These are phyloP conservation scores for Microcyclospora pomicola DNA, from an alignment of 2,329 filamentous ascomycete species.

Conservation along the genomic window DNA sequence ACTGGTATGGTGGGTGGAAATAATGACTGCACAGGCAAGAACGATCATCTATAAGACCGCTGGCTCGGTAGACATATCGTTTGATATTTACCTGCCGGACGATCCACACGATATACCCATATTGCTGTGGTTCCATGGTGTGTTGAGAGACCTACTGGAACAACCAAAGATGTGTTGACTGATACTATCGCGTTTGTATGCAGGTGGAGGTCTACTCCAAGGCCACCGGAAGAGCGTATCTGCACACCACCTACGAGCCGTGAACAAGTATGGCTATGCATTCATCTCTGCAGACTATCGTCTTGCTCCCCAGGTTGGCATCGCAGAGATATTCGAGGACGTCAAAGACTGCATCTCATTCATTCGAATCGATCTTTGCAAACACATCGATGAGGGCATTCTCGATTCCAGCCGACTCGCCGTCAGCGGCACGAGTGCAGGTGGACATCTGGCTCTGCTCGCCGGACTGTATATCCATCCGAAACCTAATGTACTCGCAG, in stretches of 20 bases:
- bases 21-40: not conserved
- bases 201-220: conserved; percentile 5
- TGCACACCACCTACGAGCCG: conserved; percentile 14
- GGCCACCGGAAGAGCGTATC: conserved; percentile 12
- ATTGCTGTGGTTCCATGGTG: conserved; percentile 13
- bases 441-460: conserved; percentile 20
- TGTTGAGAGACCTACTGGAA: conserved; percentile 4
- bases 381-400: conserved; percentile 5
- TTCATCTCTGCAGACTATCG: conserved; percentile 21
- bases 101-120: conserved; percentile 6
- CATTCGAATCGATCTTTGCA: conserved; percentile 10
- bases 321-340: conserved; percentile 19
- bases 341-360: conserved; percentile 17
- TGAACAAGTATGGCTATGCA: conserved; percentile 12
- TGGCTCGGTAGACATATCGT: conserved; percentile 5
- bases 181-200: conserved; percentile 11
- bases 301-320: conserved; percentile 19
- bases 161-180: too few relatives aligned
- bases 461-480: conserved; percentile 19
- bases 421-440: conserved; percentile 19
- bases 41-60: conserved; percentile 11
- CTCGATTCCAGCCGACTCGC: conserved; percentile 14
- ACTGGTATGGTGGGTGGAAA: too few relatives aligned
- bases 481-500: conserved; percentile 18
- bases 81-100: conserved; percentile 10